Base-by-base conservation (phyloP, 176 grass and related monocot genomes). In the Eleusine indica region DNA sequence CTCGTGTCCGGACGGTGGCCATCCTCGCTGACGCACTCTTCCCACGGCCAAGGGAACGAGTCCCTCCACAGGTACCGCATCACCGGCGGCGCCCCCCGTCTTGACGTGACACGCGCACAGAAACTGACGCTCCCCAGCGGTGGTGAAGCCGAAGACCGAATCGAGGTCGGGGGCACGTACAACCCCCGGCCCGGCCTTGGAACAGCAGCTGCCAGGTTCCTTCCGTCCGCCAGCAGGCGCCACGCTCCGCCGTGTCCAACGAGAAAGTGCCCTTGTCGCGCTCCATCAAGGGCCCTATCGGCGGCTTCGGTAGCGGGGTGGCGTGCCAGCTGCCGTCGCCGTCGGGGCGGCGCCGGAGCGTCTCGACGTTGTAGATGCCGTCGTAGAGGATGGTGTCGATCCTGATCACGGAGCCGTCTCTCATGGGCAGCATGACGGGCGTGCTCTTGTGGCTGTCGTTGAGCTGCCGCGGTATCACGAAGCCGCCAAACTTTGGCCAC, bases 351-450 rank as follows among this genome's bases (percentile, higher is more conserved):
- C 44, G 19, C 19, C 37, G 74, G 74, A 77, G 74, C 38, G 21
- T 25, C 35, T 61, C 54, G 12, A 76, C 43, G 56, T 4, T 25
- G 54, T 61, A 77, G 54, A 60, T 15, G 38, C 74, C 54, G 37
- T 77, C 38, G 21, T 61, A 77, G 37, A 77, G 53, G 21, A 77
- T 0, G 2, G 54, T 77, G 74, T 77, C 74, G 54, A 77, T 77
- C 38, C 74, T 43, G 74, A 62, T 6, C 0, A 62, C 54, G 19
- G 11, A 8, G 53, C 35, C 74, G 52, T 15, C 74, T 6, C 2
- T 12, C 11, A 77, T 0, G 54, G 54, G 54, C 0, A 61, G 37
- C 74, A 77, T 42, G 74, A 38, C 38, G 2, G 54, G 54, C 53
- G 0, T 6, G 35, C 22, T 38, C 2, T 7, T 21, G 18, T 6